phyloP scores from a whole-genome alignment of 768 basidiomycete species.

The Lactifluus piperatus region DNA sequence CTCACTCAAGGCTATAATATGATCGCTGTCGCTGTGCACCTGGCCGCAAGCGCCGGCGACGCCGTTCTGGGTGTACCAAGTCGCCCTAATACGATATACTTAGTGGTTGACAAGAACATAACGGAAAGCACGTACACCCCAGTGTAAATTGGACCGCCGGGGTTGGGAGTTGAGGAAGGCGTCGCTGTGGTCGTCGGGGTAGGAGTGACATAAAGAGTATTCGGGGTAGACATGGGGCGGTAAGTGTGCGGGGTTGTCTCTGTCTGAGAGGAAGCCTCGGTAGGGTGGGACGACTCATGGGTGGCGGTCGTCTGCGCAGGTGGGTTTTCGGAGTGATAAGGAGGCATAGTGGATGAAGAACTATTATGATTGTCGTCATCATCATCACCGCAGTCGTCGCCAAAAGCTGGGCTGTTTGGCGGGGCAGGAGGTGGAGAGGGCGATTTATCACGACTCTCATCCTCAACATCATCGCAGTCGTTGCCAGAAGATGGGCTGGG shows the following conservation, averaged over 20 bases:
- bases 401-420: background rate
- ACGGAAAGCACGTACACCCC: conserved; percentile 1
- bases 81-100: conserved; percentile 26
- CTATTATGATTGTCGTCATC: conserved; percentile 21
- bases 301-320: background rate
- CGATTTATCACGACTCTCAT: too few relatives aligned
- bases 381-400: conserved; percentile 26
- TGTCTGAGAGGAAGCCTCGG: too few relatives aligned
- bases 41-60: conserved; percentile 74
- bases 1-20: conserved; percentile 58
- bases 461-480: conserved; percentile 29
- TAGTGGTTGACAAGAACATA: background rate
- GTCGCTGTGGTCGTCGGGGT: background rate
- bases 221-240: background rate
- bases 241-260: background rate
- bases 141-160: background rate
- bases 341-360: background rate
- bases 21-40: conserved; percentile 43
- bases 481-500: conserved; percentile 14
- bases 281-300: background rate
- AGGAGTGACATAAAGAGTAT: background rate
- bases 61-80: conserved; percentile 42
- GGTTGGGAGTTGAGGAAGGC: background rate
- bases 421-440: conserved; percentile 14
- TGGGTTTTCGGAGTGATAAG: background rate